Percentiles rank a stretch among this genome's conserved stretches.
Conservation (phyloP, 371 early-diverging fungal species). For the Apophysomyces variabilis region DNA sequence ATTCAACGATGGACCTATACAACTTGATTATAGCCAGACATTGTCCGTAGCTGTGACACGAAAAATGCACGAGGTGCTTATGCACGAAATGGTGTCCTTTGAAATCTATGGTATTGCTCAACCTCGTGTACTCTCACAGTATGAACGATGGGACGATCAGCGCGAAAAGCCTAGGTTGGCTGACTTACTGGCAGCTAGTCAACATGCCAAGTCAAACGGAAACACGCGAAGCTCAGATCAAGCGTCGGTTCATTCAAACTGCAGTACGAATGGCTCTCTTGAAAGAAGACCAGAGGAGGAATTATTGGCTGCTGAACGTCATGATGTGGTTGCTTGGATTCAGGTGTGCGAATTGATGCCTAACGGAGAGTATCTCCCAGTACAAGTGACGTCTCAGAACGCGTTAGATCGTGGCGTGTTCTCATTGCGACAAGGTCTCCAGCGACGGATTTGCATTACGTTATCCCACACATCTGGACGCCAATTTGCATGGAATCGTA, state of each 20-base stretch:
- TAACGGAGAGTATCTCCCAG: conserved; percentile 76
- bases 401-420: conserved; percentile 70
- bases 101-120: conserved; percentile 72
- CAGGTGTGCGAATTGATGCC: conserved; percentile 71
- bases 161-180: conserved; percentile 26
- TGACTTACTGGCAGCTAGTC: conserved; percentile 8
- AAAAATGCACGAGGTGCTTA: conserved; percentile 47
- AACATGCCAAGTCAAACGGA: not conserved
- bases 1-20: conserved; percentile 57
- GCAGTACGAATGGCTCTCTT: conserved; percentile 25
- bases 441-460: conserved; percentile 74
- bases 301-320: conserved; percentile 66
- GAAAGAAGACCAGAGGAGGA: conserved; percentile 73
- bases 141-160: conserved; percentile 63
- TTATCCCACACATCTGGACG: conserved; percentile 79
- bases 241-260: conserved; percentile 26
- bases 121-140: conserved; percentile 53
- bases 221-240: conserved; percentile 11
- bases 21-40: conserved; percentile 70
- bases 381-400: conserved; percentile 62
- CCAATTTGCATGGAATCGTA: conserved; percentile 67
- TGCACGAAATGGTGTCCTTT: conserved; percentile 49
- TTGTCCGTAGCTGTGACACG: conserved; percentile 54
- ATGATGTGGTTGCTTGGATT: conserved; percentile 72
- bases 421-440: conserved; percentile 82